Evolutionary conservation across 192 early-diverging fungal species (phyloP).

Genomic region (Rhizophagus prolifer): DNA sequence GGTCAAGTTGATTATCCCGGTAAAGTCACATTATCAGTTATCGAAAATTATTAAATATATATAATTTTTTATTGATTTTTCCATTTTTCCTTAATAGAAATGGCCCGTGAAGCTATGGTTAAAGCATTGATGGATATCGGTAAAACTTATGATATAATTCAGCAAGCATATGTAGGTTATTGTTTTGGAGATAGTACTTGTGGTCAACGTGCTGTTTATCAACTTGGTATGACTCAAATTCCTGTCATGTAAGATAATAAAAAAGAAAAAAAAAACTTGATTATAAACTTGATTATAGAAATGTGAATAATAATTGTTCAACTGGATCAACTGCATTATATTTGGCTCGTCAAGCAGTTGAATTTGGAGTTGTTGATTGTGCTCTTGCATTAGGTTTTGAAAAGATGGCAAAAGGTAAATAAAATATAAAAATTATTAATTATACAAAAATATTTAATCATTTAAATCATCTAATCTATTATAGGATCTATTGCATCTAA

Average conservation of each 20-base stretch:
- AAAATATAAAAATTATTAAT: too few relatives aligned
- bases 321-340: constrained; percentile 72
- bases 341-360: constrained; percentile 61
- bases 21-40: neutral
- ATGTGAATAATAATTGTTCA: constrained; percentile 80
- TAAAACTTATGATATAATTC: constrained; percentile 63
- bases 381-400: constrained; percentile 78
- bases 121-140: constrained; percentile 75
- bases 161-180: constrained; percentile 53
- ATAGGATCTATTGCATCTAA: constrained; percentile 48
- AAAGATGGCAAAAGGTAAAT: constrained; percentile 56
- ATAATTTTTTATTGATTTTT: too few relatives aligned
- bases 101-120: constrained; percentile 60
- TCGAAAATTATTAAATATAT: too few relatives aligned
- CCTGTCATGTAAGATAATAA: constrained; percentile 42
- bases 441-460: too few relatives aligned
- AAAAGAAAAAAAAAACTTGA: constrained; percentile 20
- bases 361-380: constrained; percentile 60
- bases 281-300: too few relatives aligned
- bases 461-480: neutral
- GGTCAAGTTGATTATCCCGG: constrained; percentile 53
- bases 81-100: constrained; percentile 40
- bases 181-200: constrained; percentile 65
- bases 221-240: constrained; percentile 74
- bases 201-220: constrained; percentile 71